Evolutionary conservation across 768 basidiomycete species (phyloP).

Genomic region (Amanita exitialis): DNA sequence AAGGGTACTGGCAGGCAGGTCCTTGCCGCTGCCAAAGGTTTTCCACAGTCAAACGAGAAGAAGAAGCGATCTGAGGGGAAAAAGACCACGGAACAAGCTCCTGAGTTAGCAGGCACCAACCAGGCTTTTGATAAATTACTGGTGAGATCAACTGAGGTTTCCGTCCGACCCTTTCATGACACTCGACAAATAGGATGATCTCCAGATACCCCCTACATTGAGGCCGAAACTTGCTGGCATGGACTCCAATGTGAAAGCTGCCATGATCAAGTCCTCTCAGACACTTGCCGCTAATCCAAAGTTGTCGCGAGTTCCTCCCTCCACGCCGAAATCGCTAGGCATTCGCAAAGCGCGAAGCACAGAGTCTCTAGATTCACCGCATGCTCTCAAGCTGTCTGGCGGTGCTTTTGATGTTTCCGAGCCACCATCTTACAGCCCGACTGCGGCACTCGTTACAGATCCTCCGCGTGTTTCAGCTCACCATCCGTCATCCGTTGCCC

Average conservation of each 20-base stretch:
- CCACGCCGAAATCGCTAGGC: slow-evolving; percentile 36
- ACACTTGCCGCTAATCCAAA: slow-evolving; percentile 37
- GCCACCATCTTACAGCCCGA: slow-evolving; percentile 15
- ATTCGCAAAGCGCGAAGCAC: slow-evolving; percentile 66
- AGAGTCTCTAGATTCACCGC: slow-evolving; percentile 56
- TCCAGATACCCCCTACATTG: slow-evolving; percentile 74
- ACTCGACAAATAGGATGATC: slow-evolving; percentile 52
- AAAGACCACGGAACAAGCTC: slow-evolving; percentile 27
- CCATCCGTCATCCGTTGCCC: slow-evolving; percentile 27
- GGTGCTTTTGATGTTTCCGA: slow-evolving; percentile 27
- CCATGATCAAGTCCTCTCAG: slow-evolving; percentile 84
- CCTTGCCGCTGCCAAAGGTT: slow-evolving; percentile 20
- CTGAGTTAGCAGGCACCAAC: slow-evolving; percentile 33
- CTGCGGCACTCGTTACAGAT: not conserved
- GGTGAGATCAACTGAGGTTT: slow-evolving; percentile 31
- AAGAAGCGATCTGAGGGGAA: slow-evolving; percentile 31
- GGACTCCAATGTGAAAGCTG: slow-evolving; percentile 81
- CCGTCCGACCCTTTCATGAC: slow-evolving; percentile 3
- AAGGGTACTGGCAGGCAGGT: slow-evolving; percentile 2
- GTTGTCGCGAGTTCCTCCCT: slow-evolving; percentile 23
- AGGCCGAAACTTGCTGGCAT: slow-evolving; percentile 73
- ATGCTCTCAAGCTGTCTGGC: slow-evolving; percentile 18
- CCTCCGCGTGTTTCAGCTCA: slow-evolving; percentile 22
- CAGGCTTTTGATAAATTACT: slow-evolving; percentile 76
- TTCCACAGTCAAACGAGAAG: slow-evolving; percentile 24